Evolutionary conservation across 1,139 yeast genomes (phyloP).

Genomic region (Zygoascus meyerae): DNA sequence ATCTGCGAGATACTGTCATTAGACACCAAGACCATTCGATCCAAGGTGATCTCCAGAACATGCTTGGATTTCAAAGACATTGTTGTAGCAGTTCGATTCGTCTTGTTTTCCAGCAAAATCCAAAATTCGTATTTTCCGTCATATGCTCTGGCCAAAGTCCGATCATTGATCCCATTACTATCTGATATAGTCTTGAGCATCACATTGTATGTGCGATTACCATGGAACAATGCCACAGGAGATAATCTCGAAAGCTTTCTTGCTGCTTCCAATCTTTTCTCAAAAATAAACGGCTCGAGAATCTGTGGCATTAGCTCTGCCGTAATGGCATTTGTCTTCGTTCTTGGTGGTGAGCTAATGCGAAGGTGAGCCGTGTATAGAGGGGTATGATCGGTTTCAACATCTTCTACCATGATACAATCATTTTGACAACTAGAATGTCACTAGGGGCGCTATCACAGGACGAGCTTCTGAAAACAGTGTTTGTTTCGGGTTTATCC

Average conservation of each 20-base stretch:
- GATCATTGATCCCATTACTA: not conserved
- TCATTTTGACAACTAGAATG: constrained; percentile 10
- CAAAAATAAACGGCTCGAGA: constrained; percentile 1
- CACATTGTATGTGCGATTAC: not conserved
- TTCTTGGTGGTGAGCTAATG: not conserved
- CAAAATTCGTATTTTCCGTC: constrained; percentile 1
- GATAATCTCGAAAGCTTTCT: not conserved
- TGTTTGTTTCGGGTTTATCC: constrained; percentile 31
- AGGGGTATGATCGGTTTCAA: not conserved
- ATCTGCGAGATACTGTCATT: not conserved
- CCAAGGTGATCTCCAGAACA: constrained; percentile 9
- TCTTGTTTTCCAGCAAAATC: not conserved
- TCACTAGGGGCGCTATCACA: not conserved
- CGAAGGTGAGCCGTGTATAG: not conserved
- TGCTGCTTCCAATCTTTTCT: constrained; percentile 6
- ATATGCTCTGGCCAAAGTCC: not conserved
- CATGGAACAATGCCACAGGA: constrained; percentile 2
- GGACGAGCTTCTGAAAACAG: constrained; percentile 30
- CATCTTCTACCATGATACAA: not conserved
- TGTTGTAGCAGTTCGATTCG: too few species aligned
- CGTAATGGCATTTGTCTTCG: not conserved
- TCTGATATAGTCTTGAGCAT: not conserved
- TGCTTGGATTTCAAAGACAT: not conserved
- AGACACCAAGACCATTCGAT: constrained; percentile 3
- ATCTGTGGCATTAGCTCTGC: not conserved